Base-by-base conservation (phyloP, 2,329 filamentous ascomycete species). In the Phialophora expanda region DNA sequence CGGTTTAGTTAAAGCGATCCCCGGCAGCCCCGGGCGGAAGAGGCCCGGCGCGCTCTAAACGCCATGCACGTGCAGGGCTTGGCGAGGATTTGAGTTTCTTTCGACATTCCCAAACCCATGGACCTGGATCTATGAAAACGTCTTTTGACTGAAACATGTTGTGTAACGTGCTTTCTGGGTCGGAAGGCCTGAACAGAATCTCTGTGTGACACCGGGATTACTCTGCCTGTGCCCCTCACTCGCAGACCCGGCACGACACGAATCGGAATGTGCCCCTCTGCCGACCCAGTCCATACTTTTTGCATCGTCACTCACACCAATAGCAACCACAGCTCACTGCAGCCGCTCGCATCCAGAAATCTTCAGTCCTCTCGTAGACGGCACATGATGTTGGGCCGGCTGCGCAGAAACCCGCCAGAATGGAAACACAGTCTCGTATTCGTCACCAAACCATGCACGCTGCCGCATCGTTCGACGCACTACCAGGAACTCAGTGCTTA, bases 261-360 rank as follows among this genome's bases (percentile, higher is more conserved):
- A 44, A 28, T 55, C 53, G 53, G 53, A 28, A 30, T 34, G 11
- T 55, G 24, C 28, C 46, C 53, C 34, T 34, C 53, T 55, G 53
- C 53, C 51, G 51, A 22, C 26, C 24, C 51, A 30, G 26, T n/a
- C 9, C 53, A n/a, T 30, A 9, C 53, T 55, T 12, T 12, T 34
- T n/a, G 28, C 53, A 11, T 55, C 22, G 28, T 20, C 28, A 28
- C 17, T 17, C 17, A 55, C 8, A 32, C 53, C 53, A 55, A 55
- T 55, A n/a, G 26, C 53, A 55, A 8, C 3, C 53, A 24, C 28
- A 32, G 53, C n/a, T 28, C 14, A 20, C 53, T 55, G 53, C 53
- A 34, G 24, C 22, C 32, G 28, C 24, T 55, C 26, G 53, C 48
- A 34, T 17, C 26, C 8, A n/a, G 53, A 20, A 7, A 26, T 32